Evolutionary conservation across 2,329 filamentous ascomycete genomes (phyloP), one percentile per base, ranked within the genome.

Genomic region (Trichophyton mentagrophytes): DNA sequence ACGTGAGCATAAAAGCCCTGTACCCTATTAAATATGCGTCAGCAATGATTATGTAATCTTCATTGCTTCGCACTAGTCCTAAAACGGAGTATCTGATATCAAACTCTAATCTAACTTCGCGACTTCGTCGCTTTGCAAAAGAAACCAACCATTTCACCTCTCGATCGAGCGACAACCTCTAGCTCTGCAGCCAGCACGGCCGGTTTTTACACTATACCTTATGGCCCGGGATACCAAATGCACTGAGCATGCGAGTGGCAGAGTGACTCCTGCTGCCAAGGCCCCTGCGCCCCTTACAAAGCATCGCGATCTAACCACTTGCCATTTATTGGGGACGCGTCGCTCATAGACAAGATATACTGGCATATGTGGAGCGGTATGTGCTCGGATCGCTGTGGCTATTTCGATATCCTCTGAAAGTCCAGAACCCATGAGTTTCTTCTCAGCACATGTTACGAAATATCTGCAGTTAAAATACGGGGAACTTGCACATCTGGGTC

Each of bases 21-120:
- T 33, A 25, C 49, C 49, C 49, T 55, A 53, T n/a, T 27, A 3
- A 17, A 1, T 2, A 33, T 55, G 13, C 17, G 27, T 36, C 17
- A 55, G 49, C 27, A 25, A 25, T 27, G 13, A 49, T 49, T 25
- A 49, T 15, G 5, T 49, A 49, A 49, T 49, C 0, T 2, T 36
- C 9, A 20, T 22, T 2, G 11, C 3, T 11, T 27, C 1, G 2
- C 15, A 7, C 30, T 55, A 55, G 25, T 17, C 27, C 49, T 33
- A 36, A 55, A 55, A 55, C 15, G 49, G 25, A 36, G 8, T 5
- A 20, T 17, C 1, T 7, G 3, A 8, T 36, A 36, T 27, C 36
- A 55, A 55, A 55, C 49, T 55, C 49, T 55, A 55, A 55, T 55
- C 25, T 20, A 36, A 55, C 49, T 55, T 55, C 49, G 49, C 20